Evolutionary conservation across 129 eudicot species (phyloP).

Genomic region (Gnaphalium uliginosum): DNA sequence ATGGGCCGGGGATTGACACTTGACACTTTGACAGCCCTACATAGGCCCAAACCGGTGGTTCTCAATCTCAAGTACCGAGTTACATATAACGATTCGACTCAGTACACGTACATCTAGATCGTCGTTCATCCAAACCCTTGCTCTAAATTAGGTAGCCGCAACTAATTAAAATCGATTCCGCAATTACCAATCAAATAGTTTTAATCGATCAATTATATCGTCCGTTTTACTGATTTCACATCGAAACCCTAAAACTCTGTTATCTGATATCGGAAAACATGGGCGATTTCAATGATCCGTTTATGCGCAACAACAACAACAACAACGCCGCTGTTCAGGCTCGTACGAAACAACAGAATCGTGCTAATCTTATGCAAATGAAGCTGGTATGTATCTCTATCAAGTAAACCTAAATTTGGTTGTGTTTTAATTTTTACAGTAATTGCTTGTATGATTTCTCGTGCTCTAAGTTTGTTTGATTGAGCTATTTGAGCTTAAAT

Average conservation of each 20-base stretch:
- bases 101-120: background rate
- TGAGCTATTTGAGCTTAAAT: background rate
- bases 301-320: slow-evolving; percentile 78
- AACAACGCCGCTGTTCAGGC: slow-evolving; percentile 80
- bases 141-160: background rate
- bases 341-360: slow-evolving; percentile 87
- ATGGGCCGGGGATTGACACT: background rate
- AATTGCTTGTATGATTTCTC: background rate
- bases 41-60: background rate
- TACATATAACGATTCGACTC: background rate
- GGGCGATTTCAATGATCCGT: slow-evolving; percentile 87
- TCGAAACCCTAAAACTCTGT: background rate
- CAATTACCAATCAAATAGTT: background rate
- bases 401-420: background rate
- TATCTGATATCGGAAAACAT: slow-evolving; percentile 35
- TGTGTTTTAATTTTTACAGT: background rate
- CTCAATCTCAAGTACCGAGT: background rate
- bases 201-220: background rate
- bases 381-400: slow-evolving; percentile 54
- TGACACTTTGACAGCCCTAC: background rate
- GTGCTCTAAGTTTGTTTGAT: background rate
- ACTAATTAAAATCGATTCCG: background rate
- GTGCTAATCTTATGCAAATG: slow-evolving; percentile 93
- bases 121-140: background rate
- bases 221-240: background rate